phyloP scores from a whole-genome alignment of 441 rosid genomes.

The Manihot esculenta region DNA sequence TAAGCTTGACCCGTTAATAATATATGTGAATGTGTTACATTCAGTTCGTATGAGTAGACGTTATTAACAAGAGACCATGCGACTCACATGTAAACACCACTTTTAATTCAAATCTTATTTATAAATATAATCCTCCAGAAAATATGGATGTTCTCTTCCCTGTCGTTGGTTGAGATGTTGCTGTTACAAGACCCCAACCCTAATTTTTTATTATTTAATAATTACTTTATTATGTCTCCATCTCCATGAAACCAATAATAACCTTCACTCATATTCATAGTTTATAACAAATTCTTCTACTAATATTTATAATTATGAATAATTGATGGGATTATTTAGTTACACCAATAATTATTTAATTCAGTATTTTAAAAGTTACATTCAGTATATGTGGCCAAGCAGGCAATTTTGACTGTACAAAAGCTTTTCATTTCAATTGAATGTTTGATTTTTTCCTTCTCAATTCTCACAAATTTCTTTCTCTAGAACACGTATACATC shows the following conservation, averaged over 20 bases:
- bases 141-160: neutral
- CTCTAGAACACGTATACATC: neutral
- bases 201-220: too few species aligned
- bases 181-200: too few species aligned
- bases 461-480: slow-evolving; percentile 9
- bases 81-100: slow-evolving; percentile 21
- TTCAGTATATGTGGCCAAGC: too few species aligned
- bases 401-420: neutral
- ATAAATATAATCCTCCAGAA: neutral
- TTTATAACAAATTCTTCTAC: too few species aligned
- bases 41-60: neutral
- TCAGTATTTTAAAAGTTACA: too few species aligned
- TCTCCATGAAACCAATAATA: too few species aligned
- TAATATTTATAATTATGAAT: too few species aligned
- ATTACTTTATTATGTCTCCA: too few species aligned
- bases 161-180: neutral
- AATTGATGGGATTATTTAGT: too few species aligned
- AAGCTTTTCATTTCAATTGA: neutral
- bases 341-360: too few species aligned
- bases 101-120: neutral
- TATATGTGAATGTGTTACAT: neutral
- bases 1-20: neutral
- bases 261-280: too few species aligned
- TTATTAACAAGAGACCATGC: neutral
- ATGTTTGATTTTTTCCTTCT: neutral